Conservation (phyloP, 768 basidiomycete genomes). For the Boletus speciosus region DNA sequence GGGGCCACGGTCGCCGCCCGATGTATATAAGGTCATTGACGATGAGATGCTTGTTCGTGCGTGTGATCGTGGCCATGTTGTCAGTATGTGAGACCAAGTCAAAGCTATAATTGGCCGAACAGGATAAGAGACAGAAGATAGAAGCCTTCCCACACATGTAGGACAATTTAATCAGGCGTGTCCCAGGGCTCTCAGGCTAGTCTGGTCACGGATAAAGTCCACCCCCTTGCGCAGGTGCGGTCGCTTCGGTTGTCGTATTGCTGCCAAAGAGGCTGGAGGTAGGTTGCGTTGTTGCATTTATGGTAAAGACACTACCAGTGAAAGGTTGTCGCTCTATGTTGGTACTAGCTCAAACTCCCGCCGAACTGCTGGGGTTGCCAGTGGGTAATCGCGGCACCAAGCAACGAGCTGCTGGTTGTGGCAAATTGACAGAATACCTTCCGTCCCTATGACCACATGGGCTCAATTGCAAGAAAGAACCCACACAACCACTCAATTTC, state of each 20-base stretch:
- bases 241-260: constrained; percentile 3
- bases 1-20: not conserved
- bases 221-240: constrained; percentile 11
- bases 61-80: not conserved
- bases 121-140: not conserved
- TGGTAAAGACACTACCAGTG: constrained; percentile 22
- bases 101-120: not conserved
- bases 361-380: constrained; percentile 19
- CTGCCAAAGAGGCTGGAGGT: constrained; percentile 24
- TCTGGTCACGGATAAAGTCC: constrained; percentile 12
- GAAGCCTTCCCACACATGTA: not conserved
- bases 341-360: constrained; percentile 8
- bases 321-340: constrained; percentile 3
- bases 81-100: not conserved
- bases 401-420: constrained; percentile 11
- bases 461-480: no score
- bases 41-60: not conserved
- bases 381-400: constrained; percentile 13
- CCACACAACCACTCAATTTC: no score
- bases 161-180: not conserved
- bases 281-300: constrained; percentile 9
- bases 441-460: no score
- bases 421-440: no score
- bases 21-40: not conserved
- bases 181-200: not conserved